Base-by-base conservation (phyloP, 352 stramenopile genomes). In the Plasmopara muralis region DNA sequence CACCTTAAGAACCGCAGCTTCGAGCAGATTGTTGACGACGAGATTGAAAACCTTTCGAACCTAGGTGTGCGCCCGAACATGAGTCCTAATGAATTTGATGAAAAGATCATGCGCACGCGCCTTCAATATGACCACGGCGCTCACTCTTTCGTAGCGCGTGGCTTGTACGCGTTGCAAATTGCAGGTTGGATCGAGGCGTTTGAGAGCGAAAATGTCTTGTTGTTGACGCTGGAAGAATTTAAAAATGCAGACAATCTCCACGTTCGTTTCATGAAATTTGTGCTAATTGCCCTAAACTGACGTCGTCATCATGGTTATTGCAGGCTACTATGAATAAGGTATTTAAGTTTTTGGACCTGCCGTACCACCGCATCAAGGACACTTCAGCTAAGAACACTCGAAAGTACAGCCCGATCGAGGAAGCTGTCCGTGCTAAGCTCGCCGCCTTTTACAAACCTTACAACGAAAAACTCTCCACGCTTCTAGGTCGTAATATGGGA, bases 121-220 rank as follows among this genome's bases (percentile, higher is more conserved):
- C 44, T 83, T 10, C 45, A 15, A 0, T 74, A 79, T 10, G 66
- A 76, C 38, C 82, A 95, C 45, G 85, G 85, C 10, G 85, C 76
- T 7, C 85, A 94, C 59, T 93, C 84, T 40, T 89, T 86, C 48
- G 55, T 93, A n/a, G 59, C 68, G 10, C 80, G 83, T 40, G 95
- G 96, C 0, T 66, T 98, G 39, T 99, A 99, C 64, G 95, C 85
- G 39, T 65, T 98, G 28, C 94, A 98, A 69, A 70, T 98, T 16
- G 51, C 74, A 25, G 82, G 82, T 6, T 99, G 96, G 96, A 73
- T 98, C 1, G 55, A 84, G 15, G 85, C 87, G 0, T 98, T 97
- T 55, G 64, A 73, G 8, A 64, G 62, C 15, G 72, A 97, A 34
- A 88, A 96, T 43, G 92, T 98, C 46, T 60, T 98, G 43, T 71